Conservation (phyloP, 176 grass and related monocot species). For the Thinopyrum elongatum region DNA sequence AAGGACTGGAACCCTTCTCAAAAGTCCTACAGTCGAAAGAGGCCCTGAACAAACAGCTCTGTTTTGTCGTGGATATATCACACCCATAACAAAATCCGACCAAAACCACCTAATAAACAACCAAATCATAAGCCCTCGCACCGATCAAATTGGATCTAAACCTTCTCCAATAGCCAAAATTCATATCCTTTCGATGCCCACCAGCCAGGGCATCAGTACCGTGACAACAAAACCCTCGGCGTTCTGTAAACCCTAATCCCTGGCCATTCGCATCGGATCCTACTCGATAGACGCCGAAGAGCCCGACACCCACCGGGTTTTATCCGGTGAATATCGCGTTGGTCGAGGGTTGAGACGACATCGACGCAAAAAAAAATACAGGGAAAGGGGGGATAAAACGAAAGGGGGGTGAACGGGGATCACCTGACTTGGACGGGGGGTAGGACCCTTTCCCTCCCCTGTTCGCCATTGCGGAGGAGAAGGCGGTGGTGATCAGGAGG, state of each 20-base stretch:
- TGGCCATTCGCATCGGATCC: neutral
- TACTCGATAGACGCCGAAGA: neutral
- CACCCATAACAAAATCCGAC: neutral
- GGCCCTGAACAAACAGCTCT: neutral
- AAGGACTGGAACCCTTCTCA: neutral
- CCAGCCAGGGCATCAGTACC: neutral
- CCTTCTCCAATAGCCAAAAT: neutral
- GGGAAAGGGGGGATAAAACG: neutral
- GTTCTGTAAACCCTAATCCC: slow-evolving; percentile 23
- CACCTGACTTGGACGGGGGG: neutral
- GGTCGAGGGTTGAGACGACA: neutral
- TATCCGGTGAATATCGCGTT: neutral
- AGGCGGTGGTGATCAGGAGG: neutral
- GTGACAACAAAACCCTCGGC: neutral
- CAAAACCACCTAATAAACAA: neutral
- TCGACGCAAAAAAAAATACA: neutral
- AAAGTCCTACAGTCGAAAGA: neutral
- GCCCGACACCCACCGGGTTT: neutral
- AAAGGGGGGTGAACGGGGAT: neutral
- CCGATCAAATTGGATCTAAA: neutral
- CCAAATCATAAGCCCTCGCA: neutral
- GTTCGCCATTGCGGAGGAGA: slow-evolving; percentile 1
- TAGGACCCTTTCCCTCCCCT: slow-evolving; percentile 11
- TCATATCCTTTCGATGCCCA: neutral
- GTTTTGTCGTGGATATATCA: neutral